Base-by-base conservation (phyloP, 495 filamentous ascomycete genomes). In the Filosporella fistucella region DNA sequence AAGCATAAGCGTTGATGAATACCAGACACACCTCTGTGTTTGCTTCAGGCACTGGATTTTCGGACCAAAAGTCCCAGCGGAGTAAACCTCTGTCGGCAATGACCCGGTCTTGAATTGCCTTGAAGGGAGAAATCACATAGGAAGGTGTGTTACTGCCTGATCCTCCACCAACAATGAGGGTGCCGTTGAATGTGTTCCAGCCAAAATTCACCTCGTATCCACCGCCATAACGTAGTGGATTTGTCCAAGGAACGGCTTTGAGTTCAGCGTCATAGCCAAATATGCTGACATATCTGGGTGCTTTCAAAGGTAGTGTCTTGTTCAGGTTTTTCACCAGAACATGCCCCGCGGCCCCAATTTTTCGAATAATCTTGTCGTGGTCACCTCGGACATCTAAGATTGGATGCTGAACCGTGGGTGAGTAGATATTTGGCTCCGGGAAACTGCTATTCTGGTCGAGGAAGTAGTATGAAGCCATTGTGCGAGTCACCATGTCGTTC, bases 401-500 rank as follows among this genome's bases (percentile, higher is more conserved):
- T 84, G 49, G 77, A 68, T 66, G 95, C 95, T 69, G 44, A 74
- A 81, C 24, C 84, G 86, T 51, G 73, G 88, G 6, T 18, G 33
- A 32, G 86, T 88, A 54, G 86, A 50, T 46, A 1, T 39, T 13
- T 8, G 25, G 1, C 13, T 16, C 51, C 7, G 78, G 78, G 49
- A 69, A 81, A 4, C 45, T 63, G 1, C 60, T 52, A 41, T 85
- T 71, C 33, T 81, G 78, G 8, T 59, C 62, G 14, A 75, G 56
- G 32, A 66, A 63, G 37, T 65, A 93, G 66, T 83, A 93, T 20
- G 90, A 84, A 33, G 91, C 81, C 81, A 96, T 90, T 58, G 96
- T 95, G 47, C 91, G 82, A 54, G 84, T 82, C 10, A 77, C 85
- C 86, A 94, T 93, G 60, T 97, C 91, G 57, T 95, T 89, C 13